Percentiles rank a stretch among this genome's conserved stretches.
These are phyloP conservation scores for Zopfochytrium polystomum DNA, from an alignment of 371 early-diverging fungal species.

Conservation along the genomic window DNA sequence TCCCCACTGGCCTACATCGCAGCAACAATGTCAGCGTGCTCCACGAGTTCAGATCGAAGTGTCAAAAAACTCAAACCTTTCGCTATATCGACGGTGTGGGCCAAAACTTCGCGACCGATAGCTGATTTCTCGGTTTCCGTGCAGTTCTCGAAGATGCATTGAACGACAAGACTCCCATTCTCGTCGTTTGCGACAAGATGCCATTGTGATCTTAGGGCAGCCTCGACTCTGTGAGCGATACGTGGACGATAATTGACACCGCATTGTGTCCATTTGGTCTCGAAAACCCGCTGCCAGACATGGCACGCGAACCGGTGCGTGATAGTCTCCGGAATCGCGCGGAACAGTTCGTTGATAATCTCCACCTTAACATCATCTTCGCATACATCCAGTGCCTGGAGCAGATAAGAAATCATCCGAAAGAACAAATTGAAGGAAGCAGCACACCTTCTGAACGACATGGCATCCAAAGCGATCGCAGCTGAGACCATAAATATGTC, in stretches of 20 bases:
- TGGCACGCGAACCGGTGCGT: conserved; percentile 76
- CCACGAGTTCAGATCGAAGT: no score
- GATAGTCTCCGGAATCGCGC: conserved; percentile 64
- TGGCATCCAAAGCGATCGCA: conserved; percentile 79
- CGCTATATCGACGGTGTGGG: conserved; percentile 57
- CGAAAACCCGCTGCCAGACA: conserved; percentile 77
- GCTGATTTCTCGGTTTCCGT: conserved; percentile 60
- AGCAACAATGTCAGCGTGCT: not conserved
- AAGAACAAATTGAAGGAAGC: not conserved
- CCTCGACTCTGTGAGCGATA: conserved; percentile 42
- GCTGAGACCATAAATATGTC: conserved; percentile 59
- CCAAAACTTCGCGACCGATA: conserved; percentile 60
- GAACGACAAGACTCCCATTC: conserved; percentile 75
- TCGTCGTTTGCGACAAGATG: conserved; percentile 70
- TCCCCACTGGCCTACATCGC: conserved; percentile 63
- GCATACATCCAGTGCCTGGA: no score
- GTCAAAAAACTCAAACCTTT: conserved; percentile 39
- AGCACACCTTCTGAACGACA: conserved; percentile 67
- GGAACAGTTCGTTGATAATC: conserved; percentile 62
- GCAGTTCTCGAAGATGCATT: conserved; percentile 75
- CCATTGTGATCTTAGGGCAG: conserved; percentile 61
- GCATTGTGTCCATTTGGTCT: conserved; percentile 57
- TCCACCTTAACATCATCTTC: conserved; percentile 55
- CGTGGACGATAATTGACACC: conserved; percentile 5
- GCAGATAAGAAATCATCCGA: not conserved